Evolutionary conservation across 1,139 yeast species (phyloP), one percentile per base, ranked within the genome.

Genomic region (Hansenula lynferdii): DNA sequence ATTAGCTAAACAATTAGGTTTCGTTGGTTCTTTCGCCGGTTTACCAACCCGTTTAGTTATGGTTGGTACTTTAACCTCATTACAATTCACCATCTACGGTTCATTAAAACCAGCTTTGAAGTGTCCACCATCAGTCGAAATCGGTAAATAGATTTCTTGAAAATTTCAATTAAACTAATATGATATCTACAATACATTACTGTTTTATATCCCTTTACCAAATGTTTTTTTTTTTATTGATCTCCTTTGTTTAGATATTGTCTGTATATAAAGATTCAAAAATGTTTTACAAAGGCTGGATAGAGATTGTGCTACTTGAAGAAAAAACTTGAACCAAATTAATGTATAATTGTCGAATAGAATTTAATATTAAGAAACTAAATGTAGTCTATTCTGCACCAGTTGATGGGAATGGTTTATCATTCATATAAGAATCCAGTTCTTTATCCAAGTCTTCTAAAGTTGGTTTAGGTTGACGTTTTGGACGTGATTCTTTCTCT

Each of bases 31-130:
- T 44, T 85, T 84, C 69, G 78, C 92, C 54, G 94, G 94, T 77
- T 77, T 84, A 69, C 86, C 92, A 69, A 83, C 92, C 57, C 83
- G 94, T 80, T 77, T 84, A 73, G 74, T 84, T 61, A 84, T 84
- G 94, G 92, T 84, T 58, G 94, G 92, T 82, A 84, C 92, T 61
- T 77, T 84, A 69, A 84, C 94, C 56, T 83, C 92, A 44, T 77
- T 84, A 69, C 94, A 84, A 76, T 84, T 84, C 77, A 82, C 90
- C 76, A 80, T 84, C 66, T 84, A 84, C 77, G 94, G 92, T 67
- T 71, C 84, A 47, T 75, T 84, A 62, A 84, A 84, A 75, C 69
- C 72, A 57, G 70, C 80, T 54, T 76, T 84, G 67, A 75, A 77
- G 62, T 81, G 89, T 71, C 87, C 90, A 52, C 83, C 85, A 63